Evolutionary conservation across 148 eudicot species (phyloP).

Genomic region (Dysphania ambrosioides): DNA sequence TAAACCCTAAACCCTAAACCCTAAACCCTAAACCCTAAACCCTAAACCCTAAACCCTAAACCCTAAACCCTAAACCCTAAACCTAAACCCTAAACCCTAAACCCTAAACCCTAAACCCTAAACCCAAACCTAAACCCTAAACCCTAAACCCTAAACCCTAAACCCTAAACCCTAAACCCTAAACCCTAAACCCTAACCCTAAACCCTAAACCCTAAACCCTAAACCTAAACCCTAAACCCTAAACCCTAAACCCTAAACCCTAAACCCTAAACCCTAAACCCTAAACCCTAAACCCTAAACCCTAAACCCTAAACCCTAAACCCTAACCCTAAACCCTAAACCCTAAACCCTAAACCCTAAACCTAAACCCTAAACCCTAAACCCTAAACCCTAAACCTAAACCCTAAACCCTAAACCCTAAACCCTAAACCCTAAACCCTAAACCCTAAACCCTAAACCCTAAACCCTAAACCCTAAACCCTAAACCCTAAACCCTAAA

Average conservation of each 20-base stretch:
- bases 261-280: conserved; percentile 33
- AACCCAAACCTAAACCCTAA: conserved; percentile 37
- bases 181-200: conserved; percentile 33
- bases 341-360: too few species aligned
- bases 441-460: too few species aligned
- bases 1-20: conserved; percentile 34
- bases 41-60: conserved; percentile 34
- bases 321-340: too few species aligned
- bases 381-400: too few species aligned
- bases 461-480: too few species aligned
- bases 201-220: conserved; percentile 32
- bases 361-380: too few species aligned
- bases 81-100: conserved; percentile 34
- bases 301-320: conserved; percentile 35
- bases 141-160: conserved; percentile 31
- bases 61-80: conserved; percentile 35
- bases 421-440: too few species aligned
- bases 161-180: conserved; percentile 30
- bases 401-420: too few species aligned
- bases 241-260: conserved; percentile 31
- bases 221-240: conserved; percentile 32
- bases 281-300: conserved; percentile 31
- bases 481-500: too few species aligned
- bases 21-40: conserved; percentile 37
- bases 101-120: conserved; percentile 36